Conservation (phyloP, 139 green algal species). For the Picochlorum costavermella region DNA sequence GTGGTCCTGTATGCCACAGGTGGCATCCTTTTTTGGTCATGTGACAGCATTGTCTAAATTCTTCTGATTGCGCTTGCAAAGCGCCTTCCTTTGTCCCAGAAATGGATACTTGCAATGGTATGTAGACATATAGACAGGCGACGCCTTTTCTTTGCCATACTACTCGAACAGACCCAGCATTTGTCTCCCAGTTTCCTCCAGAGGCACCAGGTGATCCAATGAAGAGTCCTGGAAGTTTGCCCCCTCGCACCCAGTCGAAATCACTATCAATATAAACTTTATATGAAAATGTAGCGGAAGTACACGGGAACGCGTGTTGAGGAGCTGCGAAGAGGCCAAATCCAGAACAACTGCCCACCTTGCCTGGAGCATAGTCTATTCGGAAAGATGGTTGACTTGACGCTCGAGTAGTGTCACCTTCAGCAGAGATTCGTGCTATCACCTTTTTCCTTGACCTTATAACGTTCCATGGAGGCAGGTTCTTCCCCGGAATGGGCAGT, state of each 20-base stretch:
- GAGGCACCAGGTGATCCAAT: background rate
- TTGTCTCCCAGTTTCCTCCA: background rate
- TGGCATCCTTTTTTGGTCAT: background rate
- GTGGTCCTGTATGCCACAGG: slow-evolving; percentile 1
- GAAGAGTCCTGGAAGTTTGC: background rate
- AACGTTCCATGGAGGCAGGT: background rate
- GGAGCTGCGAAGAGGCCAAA: background rate
- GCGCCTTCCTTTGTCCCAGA: background rate
- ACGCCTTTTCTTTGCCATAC: slow-evolving; percentile 1
- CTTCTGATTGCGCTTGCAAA: background rate
- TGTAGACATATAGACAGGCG: background rate
- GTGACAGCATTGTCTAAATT: background rate
- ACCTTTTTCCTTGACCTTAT: background rate
- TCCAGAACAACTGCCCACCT: background rate
- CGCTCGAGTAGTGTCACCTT: background rate
- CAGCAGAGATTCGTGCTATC: background rate
- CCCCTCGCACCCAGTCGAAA: background rate
- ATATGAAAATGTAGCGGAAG: background rate
- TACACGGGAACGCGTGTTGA: background rate
- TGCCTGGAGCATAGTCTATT: background rate
- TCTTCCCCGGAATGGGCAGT: background rate
- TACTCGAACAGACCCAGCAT: background rate
- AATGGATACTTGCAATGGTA: background rate
- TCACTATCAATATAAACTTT: background rate
- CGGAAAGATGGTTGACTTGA: background rate